Base-by-base conservation (phyloP, 768 basidiomycete genomes). In the Suillus cothurnatus region DNA sequence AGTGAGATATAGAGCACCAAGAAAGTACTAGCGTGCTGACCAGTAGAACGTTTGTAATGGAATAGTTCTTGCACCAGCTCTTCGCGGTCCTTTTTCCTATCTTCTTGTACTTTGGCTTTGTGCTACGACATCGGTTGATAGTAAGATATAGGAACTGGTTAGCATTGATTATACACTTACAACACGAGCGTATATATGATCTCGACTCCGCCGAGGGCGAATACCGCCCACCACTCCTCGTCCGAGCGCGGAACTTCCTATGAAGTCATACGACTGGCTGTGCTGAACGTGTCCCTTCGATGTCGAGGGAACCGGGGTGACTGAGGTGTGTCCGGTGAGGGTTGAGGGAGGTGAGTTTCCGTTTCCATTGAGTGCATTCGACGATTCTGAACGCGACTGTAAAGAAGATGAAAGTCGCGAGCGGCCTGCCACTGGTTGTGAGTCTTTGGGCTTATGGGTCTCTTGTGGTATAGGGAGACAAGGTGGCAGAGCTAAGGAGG, bases 1-100 rank as follows among this genome's bases (percentile, higher is more conserved):
- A 62, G 26, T 61, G 14, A 57, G 58, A 41, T 26, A 59, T 14
- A 8, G 58, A 59, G 14, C 39, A 41, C 64, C 41, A 64, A 64
- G 17, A 63, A 61, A 61, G 14, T 32, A 52, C 56, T 63, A 17
- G 49, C 36, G 31, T 60, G 66, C 73, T 43, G 66, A 87, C 87
- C 87, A 62, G 70, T 69, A 62, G 71, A 73, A 49, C 81, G 81
- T 69, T 80, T 81, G 5, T 83, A 71, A 28, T 79, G 73, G 68
- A 83, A 90, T 9, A 89, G 66, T 56, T 82, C 78, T 66, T 79
- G 80, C 71, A 80, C 77, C 76, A 90, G 78, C 61, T 83, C 82
- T 64, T 88, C 85, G 60, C 81, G 79, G 39, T 80, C 79, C 66
- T 80, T 78, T 69, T 79, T 74, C 52, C 76, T 76, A 52, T 81